Conservation (phyloP, 129 eudicot species). For the Tagetes erecta region DNA sequence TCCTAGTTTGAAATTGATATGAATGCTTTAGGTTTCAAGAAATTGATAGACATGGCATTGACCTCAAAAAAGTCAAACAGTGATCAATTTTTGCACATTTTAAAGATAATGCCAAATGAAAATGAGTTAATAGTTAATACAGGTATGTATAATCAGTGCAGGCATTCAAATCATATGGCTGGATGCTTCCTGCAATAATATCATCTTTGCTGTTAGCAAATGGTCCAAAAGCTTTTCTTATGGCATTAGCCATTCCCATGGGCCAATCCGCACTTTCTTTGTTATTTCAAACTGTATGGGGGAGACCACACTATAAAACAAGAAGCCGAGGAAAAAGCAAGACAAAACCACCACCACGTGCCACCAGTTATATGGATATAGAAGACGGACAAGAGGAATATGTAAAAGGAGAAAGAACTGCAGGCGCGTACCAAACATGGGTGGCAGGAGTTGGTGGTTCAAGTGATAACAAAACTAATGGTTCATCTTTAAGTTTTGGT, state of each 20-base stretch:
- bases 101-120: too few species aligned
- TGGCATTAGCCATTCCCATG: constrained; percentile 77
- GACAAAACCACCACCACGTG: constrained; percentile 31
- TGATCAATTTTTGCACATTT: too few species aligned
- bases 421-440: constrained; percentile 53
- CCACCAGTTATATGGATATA: constrained; percentile 29
- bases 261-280: constrained; percentile 53
- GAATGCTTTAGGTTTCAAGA: too few species aligned
- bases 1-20: too few species aligned
- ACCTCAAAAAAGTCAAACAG: too few species aligned
- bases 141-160: constrained; percentile 35
- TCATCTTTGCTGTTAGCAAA: constrained; percentile 54
- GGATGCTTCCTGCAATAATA: constrained; percentile 67
- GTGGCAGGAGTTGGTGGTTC: constrained; percentile 41
- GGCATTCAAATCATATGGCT: constrained; percentile 78
- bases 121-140: background rate
- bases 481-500: constrained; percentile 46
- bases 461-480: background rate
- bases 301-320: constrained; percentile 24
- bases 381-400: constrained; percentile 16
- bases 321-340: constrained; percentile 35
- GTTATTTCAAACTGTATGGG: constrained; percentile 50
- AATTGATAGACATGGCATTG: too few species aligned
- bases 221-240: constrained; percentile 81
- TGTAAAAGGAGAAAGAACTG: background rate